Conservation (phyloP, 2,329 filamentous ascomycete genomes). For the Sporothrix euskadiensis region DNA sequence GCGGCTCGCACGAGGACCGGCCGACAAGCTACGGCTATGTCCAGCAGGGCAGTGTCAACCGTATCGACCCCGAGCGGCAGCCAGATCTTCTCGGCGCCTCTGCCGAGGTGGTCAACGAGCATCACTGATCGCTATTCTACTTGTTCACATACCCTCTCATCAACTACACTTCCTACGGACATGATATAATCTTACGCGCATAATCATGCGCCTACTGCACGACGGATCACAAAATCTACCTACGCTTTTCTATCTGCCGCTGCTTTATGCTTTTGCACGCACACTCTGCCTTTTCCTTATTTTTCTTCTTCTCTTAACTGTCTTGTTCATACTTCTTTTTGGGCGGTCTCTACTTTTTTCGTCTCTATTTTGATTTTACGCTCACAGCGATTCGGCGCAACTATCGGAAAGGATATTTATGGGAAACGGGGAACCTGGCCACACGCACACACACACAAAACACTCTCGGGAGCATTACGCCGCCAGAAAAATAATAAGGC, state of each 20-base stretch:
- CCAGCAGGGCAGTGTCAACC: slow-evolving; percentile 57
- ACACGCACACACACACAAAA: background rate
- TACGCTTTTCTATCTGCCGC: background rate
- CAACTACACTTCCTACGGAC: background rate
- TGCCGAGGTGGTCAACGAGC: slow-evolving; percentile 55
- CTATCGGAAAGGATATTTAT: background rate
- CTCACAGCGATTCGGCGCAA: slow-evolving; percentile 28
- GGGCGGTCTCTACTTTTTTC: background rate
- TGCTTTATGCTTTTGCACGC: background rate
- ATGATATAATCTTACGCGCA: background rate
- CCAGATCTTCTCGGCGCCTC: slow-evolving; percentile 54
- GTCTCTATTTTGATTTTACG: slow-evolving; percentile 4
- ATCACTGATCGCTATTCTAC: background rate
- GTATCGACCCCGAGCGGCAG: slow-evolving; percentile 52
- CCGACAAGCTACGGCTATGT: slow-evolving; percentile 59
- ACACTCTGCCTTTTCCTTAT: background rate
- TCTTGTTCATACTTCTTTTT: slow-evolving; percentile 11
- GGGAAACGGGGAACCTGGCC: background rate
- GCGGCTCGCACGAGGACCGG: slow-evolving; percentile 45
- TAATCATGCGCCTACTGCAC: background rate
- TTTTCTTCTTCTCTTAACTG: background rate
- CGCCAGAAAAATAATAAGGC: background rate
- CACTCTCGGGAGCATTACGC: background rate
- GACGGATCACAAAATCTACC: background rate
- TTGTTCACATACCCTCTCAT: background rate